Conservation (phyloP, 1,284 basidiomycete species). For the Trichosporon ovoides region DNA sequence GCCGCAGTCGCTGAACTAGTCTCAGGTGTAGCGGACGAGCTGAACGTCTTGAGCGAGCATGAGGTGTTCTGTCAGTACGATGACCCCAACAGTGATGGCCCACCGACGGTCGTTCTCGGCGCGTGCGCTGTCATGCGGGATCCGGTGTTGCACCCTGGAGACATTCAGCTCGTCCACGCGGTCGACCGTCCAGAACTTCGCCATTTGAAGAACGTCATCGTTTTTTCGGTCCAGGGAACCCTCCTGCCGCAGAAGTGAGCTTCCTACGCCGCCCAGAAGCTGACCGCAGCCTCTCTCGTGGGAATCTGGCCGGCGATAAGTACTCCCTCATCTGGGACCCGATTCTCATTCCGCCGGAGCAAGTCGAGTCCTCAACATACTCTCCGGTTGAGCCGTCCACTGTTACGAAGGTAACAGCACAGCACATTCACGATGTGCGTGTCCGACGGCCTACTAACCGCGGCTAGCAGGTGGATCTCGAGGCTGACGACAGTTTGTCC, state of each 20-base stretch:
- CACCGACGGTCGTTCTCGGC: slow-evolving; percentile 19
- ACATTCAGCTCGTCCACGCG: slow-evolving; percentile 25
- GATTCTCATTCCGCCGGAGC: slow-evolving; percentile 14
- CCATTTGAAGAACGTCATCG: slow-evolving; percentile 30
- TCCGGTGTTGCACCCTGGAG: slow-evolving; percentile 25
- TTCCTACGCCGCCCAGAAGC: not conserved
- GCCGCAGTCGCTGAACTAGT: not conserved
- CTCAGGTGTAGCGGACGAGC: slow-evolving; percentile 30
- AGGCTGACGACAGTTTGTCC: slow-evolving; percentile 21
- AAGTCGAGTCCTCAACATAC: slow-evolving; percentile 19
- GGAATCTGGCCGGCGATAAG: slow-evolving; percentile 30
- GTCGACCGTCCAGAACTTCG: slow-evolving; percentile 26
- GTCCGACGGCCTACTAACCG: no score
- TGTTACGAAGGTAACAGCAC: slow-evolving; percentile 20
- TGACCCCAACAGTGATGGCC: slow-evolving; percentile 13
- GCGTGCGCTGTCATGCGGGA: slow-evolving; percentile 28
- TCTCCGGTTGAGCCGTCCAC: slow-evolving; percentile 8
- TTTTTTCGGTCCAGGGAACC: slow-evolving; percentile 26
- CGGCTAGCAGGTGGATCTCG: no score
- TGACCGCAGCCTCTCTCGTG: slow-evolving; percentile 23
- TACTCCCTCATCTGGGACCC: slow-evolving; percentile 34
- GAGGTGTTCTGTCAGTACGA: slow-evolving; percentile 34
- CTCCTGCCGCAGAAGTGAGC: slow-evolving; percentile 26
- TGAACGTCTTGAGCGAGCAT: slow-evolving; percentile 23
- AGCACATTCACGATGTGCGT: slow-evolving; percentile 22